Percentiles rank a stretch among this genome's conserved stretches.
phyloP scores from a whole-genome alignment of 2,329 filamentous ascomycete species.

The Ilyonectria destructans region DNA sequence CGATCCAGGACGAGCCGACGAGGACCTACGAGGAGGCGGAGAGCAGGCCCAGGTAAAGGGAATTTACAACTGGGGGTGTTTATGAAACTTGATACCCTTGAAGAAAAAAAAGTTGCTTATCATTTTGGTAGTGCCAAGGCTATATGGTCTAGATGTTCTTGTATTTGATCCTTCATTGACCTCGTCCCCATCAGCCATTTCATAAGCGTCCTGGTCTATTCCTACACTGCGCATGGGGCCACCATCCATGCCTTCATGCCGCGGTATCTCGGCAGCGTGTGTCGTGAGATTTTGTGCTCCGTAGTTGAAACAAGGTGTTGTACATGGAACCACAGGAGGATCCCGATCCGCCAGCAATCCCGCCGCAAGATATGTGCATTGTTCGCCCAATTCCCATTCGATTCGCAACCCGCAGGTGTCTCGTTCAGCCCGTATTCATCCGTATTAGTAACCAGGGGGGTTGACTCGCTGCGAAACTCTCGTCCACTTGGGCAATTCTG shows the following conservation, averaged over 20 bases:
- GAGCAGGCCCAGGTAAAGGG: conserved; percentile 43
- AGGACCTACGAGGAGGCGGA: conserved; percentile 59
- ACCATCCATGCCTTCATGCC: conserved; percentile 24
- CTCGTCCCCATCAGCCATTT: conserved; percentile 14
- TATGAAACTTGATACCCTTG: conserved; percentile 48
- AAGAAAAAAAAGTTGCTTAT: conserved; percentile 29
- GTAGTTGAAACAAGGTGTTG: conserved; percentile 50
- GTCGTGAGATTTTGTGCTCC: conserved; percentile 44
- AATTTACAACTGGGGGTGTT: conserved; percentile 14
- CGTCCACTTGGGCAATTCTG: conserved; percentile 93
- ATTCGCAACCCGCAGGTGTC: conserved; percentile 31
- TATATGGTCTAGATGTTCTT: conserved; percentile 26
- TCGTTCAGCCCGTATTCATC: conserved; percentile 27
- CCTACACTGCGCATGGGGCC: conserved; percentile 38
- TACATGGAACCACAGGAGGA: conserved; percentile 46
- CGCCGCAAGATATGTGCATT: conserved; percentile 27
- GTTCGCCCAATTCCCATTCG: conserved; percentile 43
- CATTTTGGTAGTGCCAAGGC: conserved; percentile 23
- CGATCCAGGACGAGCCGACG: conserved; percentile 72
- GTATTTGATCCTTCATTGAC: conserved; percentile 11
- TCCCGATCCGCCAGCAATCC: conserved; percentile 40
- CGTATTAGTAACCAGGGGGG: conserved; percentile 87
- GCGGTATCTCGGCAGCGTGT: conserved; percentile 29
- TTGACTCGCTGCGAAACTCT: conserved; percentile 95
- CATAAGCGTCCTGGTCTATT: conserved; percentile 40